phyloP scores from a whole-genome alignment of 2,329 filamentous ascomycete species.

The Pseudogymnoascus sp. region DNA sequence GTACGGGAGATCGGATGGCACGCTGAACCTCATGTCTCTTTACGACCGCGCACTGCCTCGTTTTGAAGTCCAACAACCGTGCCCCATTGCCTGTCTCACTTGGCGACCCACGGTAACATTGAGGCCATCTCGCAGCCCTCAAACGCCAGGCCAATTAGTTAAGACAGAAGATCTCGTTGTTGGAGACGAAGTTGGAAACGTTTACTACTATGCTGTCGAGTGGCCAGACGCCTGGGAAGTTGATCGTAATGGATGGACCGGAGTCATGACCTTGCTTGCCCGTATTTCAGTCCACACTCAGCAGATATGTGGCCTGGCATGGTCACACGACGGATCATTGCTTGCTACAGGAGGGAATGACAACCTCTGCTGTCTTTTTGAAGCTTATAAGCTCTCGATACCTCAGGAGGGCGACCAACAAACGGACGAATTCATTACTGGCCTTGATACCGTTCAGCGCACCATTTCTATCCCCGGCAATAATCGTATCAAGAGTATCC shows the following conservation, averaged over 20 bases:
- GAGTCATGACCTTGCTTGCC: constrained; percentile 68
- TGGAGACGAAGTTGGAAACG: constrained; percentile 71
- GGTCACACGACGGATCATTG: constrained; percentile 65
- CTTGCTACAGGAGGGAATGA: constrained; percentile 92
- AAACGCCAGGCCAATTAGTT: constrained; percentile 40
- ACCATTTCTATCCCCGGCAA: constrained; percentile 22
- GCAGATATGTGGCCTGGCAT: constrained; percentile 88
- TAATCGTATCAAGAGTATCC: constrained; percentile 38
- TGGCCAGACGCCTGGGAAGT: constrained; percentile 65
- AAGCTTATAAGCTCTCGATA: constrained; percentile 30
- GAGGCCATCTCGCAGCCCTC: constrained; percentile 44
- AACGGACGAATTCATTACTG: constrained; percentile 17
- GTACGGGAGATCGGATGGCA: constrained; percentile 70
- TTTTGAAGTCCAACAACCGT: constrained; percentile 66
- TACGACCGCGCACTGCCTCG: constrained; percentile 58
- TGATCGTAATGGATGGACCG: constrained; percentile 60
- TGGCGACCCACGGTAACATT: constrained; percentile 61
- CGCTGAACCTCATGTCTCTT: constrained; percentile 69
- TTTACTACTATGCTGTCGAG: constrained; percentile 86
- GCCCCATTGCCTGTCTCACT: constrained; percentile 67
- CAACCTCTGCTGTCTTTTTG: constrained; percentile 78
- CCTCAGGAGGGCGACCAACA: background rate
- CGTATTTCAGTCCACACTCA: constrained; percentile 73
- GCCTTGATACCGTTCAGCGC: constrained; percentile 24
- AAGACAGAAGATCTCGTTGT: constrained; percentile 77